phyloP scores from a whole-genome alignment of 495 filamentous ascomycete genomes.

The Penicillium mononematosum region DNA sequence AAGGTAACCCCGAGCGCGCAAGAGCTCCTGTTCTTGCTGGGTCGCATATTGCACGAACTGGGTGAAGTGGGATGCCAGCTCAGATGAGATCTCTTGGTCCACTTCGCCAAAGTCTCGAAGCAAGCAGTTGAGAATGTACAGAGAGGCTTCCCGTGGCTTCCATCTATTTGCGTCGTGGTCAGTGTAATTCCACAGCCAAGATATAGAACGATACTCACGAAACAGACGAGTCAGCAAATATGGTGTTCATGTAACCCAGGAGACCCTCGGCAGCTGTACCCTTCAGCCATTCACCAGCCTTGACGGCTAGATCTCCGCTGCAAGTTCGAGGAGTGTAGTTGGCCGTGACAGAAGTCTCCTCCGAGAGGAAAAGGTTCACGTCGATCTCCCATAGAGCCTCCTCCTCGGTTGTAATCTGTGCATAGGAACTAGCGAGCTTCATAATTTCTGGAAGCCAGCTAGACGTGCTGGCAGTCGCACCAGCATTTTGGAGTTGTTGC shows the following conservation, averaged over 20 bases:
- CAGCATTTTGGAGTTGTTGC: constrained; percentile 62
- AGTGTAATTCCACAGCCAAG: constrained; percentile 27
- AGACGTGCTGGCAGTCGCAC: constrained; percentile 52
- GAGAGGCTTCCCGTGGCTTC: constrained; percentile 71
- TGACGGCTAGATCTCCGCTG: constrained; percentile 85
- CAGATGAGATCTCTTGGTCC: constrained; percentile 60
- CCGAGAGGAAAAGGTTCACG: constrained; percentile 89
- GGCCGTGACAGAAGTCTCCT: constrained; percentile 92
- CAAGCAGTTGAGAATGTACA: constrained; percentile 79
- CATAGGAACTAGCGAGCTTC: constrained; percentile 76
- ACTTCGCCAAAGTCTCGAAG: constrained; percentile 78
- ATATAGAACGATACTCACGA: constrained; percentile 46
- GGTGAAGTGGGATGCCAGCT: constrained; percentile 68
- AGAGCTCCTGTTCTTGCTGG: constrained; percentile 62
- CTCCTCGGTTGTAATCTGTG: constrained; percentile 91
- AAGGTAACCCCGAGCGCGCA: constrained; percentile 82
- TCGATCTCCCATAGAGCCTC: constrained; percentile 95
- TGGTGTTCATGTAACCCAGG: constrained; percentile 64
- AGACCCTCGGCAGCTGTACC: constrained; percentile 68
- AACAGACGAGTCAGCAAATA: constrained; percentile 55
- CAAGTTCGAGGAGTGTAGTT: constrained; percentile 94
- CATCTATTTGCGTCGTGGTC: constrained; percentile 38
- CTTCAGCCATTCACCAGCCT: constrained; percentile 87
- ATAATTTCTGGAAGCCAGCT: constrained; percentile 80
- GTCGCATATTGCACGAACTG: constrained; percentile 78